Conservation (phyloP, 2,329 filamentous ascomycete genomes). For the Alternaria arborescens region DNA sequence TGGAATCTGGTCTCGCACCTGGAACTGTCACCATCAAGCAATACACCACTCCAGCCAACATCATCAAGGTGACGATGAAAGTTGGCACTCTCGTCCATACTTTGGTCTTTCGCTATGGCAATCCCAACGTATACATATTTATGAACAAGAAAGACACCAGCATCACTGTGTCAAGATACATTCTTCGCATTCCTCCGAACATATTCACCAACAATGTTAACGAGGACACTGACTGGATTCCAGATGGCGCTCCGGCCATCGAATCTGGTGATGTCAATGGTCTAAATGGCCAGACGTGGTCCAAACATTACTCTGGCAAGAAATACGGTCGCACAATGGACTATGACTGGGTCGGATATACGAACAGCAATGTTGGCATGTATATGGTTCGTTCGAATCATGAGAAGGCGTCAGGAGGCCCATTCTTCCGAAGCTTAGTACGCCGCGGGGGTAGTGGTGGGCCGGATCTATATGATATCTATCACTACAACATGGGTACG, state of each 20-base stretch:
- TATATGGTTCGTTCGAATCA: slow-evolving; percentile 54
- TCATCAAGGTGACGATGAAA: slow-evolving; percentile 66
- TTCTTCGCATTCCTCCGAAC: slow-evolving; percentile 36
- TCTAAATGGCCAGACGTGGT: slow-evolving; percentile 45
- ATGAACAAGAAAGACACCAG: slow-evolving; percentile 55
- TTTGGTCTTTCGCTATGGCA: slow-evolving; percentile 65
- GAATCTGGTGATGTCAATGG: slow-evolving; percentile 34
- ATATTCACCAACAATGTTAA: slow-evolving; percentile 43
- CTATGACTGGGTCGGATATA: slow-evolving; percentile 53
- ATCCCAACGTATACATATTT: slow-evolving; percentile 62
- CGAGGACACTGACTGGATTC: slow-evolving; percentile 47
- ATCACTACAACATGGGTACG: slow-evolving; percentile 56
- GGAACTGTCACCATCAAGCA: slow-evolving; percentile 60
- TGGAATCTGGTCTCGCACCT: slow-evolving; percentile 64
- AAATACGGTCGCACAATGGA: slow-evolving; percentile 52
- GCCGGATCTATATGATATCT: slow-evolving; percentile 56
- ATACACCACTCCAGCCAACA: slow-evolving; percentile 38
- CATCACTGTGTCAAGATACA: slow-evolving; percentile 53
- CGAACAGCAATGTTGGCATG: slow-evolving; percentile 48
- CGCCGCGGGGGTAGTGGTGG: slow-evolving; percentile 47
- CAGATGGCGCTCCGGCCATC: slow-evolving; percentile 22
- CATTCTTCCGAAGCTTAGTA: slow-evolving; percentile 54
- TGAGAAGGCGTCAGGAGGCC: slow-evolving; percentile 52
- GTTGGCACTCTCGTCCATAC: slow-evolving; percentile 68
- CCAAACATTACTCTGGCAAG: slow-evolving; percentile 54